Conservation (phyloP, 495 filamentous ascomycete species). For the Echria macrotheca region DNA sequence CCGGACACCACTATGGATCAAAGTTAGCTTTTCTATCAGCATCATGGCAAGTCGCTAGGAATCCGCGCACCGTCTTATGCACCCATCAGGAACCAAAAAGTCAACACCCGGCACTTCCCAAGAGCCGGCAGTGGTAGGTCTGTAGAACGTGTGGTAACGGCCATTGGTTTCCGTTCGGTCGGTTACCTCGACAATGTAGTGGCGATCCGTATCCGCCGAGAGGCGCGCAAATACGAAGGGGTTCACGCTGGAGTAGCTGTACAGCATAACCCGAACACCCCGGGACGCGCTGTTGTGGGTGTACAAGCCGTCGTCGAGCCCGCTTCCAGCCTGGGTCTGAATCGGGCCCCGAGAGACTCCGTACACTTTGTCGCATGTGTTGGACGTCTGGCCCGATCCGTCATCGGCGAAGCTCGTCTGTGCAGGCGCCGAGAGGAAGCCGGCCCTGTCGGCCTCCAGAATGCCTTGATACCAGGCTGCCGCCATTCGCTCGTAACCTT, state of each 20-base stretch:
- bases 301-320: slow-evolving; percentile 1
- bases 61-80: background rate
- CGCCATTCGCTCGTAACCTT: background rate
- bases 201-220: background rate
- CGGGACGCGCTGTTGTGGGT: background rate
- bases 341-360: background rate
- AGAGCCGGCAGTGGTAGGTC: background rate
- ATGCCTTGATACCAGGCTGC: background rate
- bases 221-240: background rate
- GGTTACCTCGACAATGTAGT: background rate
- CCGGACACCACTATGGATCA: background rate
- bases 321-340: background rate
- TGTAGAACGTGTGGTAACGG: background rate
- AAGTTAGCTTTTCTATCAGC: background rate
- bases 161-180: background rate
- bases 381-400: background rate
- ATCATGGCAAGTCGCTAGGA: background rate
- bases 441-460: background rate
- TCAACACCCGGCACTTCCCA: background rate
- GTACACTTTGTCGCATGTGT: background rate
- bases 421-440: background rate
- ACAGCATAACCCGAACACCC: background rate
- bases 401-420: background rate
- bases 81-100: background rate
- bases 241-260: background rate